A percentile compares a stretch with the other conserved stretches of the same genome.
phyloP scores from a whole-genome alignment of 345 rosid species.

The Kandelia obovata region DNA sequence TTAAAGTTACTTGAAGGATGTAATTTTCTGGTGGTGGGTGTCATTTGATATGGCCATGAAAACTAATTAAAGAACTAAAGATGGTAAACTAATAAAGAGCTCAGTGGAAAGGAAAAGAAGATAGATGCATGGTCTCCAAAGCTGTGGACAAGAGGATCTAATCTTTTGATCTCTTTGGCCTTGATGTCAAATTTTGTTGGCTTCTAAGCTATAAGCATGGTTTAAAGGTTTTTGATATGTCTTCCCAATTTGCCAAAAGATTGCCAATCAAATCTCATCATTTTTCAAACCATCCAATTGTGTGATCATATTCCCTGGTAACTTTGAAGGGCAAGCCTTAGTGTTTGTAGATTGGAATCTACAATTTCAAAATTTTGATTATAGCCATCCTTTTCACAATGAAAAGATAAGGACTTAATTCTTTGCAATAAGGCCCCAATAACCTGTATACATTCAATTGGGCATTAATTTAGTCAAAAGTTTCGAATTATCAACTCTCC shows the following conservation, averaged over 20 bases:
- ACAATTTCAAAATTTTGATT: too few relatives aligned
- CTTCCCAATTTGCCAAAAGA: constrained; percentile 13
- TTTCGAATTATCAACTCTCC: too few relatives aligned
- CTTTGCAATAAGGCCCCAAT: too few relatives aligned
- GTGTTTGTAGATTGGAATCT: too few relatives aligned
- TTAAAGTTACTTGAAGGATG: constrained; percentile 1
- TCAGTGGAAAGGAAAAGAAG: constrained; percentile 27
- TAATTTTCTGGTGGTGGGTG: constrained; percentile 17
- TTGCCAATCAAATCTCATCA: constrained; percentile 6
- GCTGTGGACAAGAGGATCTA: constrained; percentile 59
- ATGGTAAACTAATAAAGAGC: constrained; percentile 5
- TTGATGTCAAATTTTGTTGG: constrained; percentile 35
- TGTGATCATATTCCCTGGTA: not conserved
- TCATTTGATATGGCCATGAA: not conserved
- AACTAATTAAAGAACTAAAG: constrained; percentile 2
- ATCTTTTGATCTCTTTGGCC: constrained; percentile 32
- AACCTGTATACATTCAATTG: too few relatives aligned
- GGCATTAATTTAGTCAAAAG: too few relatives aligned
- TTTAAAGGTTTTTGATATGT: constrained; percentile 22
- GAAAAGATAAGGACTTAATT: too few relatives aligned
- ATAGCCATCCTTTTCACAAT: too few relatives aligned
- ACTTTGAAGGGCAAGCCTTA: not conserved
- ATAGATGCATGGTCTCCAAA: constrained; percentile 52
- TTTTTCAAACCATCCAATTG: constrained; percentile 20
- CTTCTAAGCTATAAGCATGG: constrained; percentile 38